Conservation (phyloP, 2,329 filamentous ascomycete genomes). For the Colletotrichum shisoi region DNA sequence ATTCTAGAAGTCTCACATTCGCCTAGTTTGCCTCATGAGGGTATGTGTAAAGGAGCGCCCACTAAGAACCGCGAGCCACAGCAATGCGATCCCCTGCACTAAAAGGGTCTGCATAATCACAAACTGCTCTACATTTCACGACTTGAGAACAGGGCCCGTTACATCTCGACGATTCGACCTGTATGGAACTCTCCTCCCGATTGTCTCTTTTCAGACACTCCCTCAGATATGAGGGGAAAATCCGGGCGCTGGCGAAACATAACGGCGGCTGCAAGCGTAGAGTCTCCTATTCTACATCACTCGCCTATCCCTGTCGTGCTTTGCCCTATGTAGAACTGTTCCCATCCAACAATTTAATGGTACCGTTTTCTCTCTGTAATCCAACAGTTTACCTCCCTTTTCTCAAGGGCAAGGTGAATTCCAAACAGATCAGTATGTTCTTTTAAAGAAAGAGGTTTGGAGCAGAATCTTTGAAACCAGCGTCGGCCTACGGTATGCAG, state of each 20-base stretch:
- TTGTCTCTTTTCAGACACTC: constrained; percentile 2
- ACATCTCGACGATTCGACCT: background rate
- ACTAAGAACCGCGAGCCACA: constrained; percentile 18
- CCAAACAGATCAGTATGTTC: background rate
- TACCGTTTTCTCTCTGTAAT: too few relatives aligned
- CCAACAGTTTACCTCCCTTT: too few relatives aligned
- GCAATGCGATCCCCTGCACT: background rate
- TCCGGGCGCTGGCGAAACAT: background rate
- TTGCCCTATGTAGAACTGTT: background rate
- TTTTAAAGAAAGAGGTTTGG: background rate
- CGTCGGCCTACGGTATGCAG: background rate
- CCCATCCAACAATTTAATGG: too few relatives aligned
- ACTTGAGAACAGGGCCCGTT: background rate
- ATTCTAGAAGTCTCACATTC: background rate
- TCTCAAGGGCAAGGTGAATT: too few relatives aligned
- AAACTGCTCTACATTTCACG: constrained; percentile 6
- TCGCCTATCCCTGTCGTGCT: constrained; percentile 13
- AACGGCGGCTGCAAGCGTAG: background rate
- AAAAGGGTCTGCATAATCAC: constrained; percentile 3
- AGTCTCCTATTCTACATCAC: constrained; percentile 14
- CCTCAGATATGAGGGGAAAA: background rate
- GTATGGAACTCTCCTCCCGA: constrained; percentile 1
- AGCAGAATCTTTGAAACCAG: background rate
- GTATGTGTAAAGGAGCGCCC: background rate
- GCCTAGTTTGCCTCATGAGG: background rate